Conservation (phyloP, 371 early-diverging fungal genomes). For the Chytridiales sp. region DNA sequence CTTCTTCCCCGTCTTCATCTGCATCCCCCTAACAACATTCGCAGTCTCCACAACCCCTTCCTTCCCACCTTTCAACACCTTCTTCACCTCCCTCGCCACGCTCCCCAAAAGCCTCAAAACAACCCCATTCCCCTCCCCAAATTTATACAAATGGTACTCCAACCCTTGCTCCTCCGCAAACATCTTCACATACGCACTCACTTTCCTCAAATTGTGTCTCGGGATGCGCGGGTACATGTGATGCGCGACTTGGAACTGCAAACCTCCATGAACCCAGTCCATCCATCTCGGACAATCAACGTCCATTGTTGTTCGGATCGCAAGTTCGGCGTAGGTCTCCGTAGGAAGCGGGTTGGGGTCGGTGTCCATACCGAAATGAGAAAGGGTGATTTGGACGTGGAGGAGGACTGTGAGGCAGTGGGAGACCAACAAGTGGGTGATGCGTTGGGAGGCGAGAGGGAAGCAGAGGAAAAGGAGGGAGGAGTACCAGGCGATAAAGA, state of each 20-base stretch:
- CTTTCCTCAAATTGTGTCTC: conserved; percentile 75
- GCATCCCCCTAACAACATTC: too few relatives aligned
- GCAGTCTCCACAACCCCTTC: too few relatives aligned
- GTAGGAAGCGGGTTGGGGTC: conserved; percentile 29
- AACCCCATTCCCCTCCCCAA: conserved; percentile 65
- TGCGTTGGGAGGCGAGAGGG: conserved; percentile 18
- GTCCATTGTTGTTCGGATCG: conserved; percentile 94
- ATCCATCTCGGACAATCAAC: conserved; percentile 91
- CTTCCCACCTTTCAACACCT: conserved; percentile 1
- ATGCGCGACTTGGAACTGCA: conserved; percentile 91
- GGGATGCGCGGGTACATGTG: conserved; percentile 94
- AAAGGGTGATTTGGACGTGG: conserved; percentile 93
- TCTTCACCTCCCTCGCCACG: conserved; percentile 11
- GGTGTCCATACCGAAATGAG: conserved; percentile 95
- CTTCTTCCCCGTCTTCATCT: neutral
- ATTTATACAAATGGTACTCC: conserved; percentile 67
- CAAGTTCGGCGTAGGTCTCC: conserved; percentile 70
- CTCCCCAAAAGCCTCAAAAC: conserved; percentile 2
- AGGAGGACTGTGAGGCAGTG: conserved; percentile 83
- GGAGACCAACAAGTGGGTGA: conserved; percentile 67
- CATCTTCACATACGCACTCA: conserved; percentile 70
- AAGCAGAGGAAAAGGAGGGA: conserved; percentile 67
- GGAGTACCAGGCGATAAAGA: conserved; percentile 82
- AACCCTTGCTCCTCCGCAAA: conserved; percentile 73
- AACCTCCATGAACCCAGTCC: conserved; percentile 97